Evolutionary conservation across 164 flowering plant species (phyloP).

Genomic region (Sedum album): DNA sequence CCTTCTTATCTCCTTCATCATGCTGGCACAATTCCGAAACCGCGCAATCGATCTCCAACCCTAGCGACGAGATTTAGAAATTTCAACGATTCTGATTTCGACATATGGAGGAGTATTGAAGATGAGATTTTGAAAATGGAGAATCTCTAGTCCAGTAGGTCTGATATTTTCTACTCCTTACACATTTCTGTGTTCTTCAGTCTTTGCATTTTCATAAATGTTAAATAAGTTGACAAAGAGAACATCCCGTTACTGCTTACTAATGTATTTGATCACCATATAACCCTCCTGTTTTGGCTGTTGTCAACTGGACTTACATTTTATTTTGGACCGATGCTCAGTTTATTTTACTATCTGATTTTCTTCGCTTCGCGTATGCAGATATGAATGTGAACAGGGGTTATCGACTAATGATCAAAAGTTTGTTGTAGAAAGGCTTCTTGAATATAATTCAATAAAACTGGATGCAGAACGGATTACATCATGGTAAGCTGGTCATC

Average conservation of each 20-base stretch:
- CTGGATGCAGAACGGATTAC: constrained; percentile 56
- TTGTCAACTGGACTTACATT: background rate
- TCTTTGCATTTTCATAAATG: too few species aligned
- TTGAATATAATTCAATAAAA: constrained; percentile 64
- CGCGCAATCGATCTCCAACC: background rate
- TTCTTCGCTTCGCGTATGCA: constrained; percentile 12
- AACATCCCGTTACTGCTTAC: too few species aligned
- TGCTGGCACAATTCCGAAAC: background rate
- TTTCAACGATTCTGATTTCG: background rate
- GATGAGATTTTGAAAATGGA: background rate
- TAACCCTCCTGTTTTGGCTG: too few species aligned
- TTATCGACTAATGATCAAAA: constrained; percentile 46
- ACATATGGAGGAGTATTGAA: constrained; percentile 1
- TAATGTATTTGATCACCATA: too few species aligned
- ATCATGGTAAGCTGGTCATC: constrained; percentile 28
- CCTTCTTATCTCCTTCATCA: background rate
- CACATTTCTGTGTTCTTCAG: background rate
- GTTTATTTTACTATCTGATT: background rate
- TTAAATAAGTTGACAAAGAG: too few species aligned
- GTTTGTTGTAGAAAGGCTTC: constrained; percentile 43
- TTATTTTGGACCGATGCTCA: background rate
- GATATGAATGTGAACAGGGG: constrained; percentile 51
- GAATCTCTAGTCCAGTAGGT: background rate
- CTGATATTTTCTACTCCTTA: background rate
- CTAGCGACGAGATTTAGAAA: background rate